These are phyloP conservation scores for Cryphonectria nitschkei DNA, from an alignment of 2,329 filamentous ascomycete species.

Conservation along the genomic window DNA sequence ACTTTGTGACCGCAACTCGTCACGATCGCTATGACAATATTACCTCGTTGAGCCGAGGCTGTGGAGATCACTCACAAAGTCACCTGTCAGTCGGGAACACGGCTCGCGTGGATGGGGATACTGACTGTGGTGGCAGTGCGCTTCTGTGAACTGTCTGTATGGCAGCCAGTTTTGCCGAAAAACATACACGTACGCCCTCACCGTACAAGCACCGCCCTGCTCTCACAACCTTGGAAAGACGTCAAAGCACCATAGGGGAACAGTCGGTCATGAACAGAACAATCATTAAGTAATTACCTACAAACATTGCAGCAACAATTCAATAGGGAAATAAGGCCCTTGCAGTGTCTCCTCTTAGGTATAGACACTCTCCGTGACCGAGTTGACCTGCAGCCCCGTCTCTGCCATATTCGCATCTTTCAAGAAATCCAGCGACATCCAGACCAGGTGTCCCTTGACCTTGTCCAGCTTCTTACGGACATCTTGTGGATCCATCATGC, in stretches of 20 bases:
- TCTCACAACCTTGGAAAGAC: background rate
- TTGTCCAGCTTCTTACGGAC: constrained; percentile 76
- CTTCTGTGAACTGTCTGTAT: background rate
- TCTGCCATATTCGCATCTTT: constrained; percentile 88
- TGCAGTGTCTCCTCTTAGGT: constrained; percentile 52
- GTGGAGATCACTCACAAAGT: background rate
- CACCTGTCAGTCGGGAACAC: background rate
- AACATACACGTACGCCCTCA: background rate
- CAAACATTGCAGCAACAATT: background rate
- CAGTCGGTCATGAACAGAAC: background rate
- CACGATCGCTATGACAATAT: background rate
- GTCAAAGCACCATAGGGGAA: background rate
- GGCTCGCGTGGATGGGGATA: background rate
- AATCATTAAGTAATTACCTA: constrained; percentile 16
- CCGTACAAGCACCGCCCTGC: background rate
- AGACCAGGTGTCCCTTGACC: constrained; percentile 87
- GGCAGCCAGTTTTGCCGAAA: background rate
- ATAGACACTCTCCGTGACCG: constrained; percentile 85
- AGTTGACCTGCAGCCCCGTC: constrained; percentile 82
- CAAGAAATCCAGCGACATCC: constrained; percentile 92
- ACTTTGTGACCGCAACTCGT: background rate
- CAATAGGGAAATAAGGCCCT: no score
- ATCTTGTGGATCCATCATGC: constrained; percentile 72
- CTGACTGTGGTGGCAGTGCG: background rate
- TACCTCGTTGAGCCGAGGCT: background rate